A percentile compares a stretch with the other conserved stretches of the same genome.
These are phyloP conservation scores for Flaveria sonorensis DNA, from an alignment of 129 eudicot genomes.

Conservation along the genomic window DNA sequence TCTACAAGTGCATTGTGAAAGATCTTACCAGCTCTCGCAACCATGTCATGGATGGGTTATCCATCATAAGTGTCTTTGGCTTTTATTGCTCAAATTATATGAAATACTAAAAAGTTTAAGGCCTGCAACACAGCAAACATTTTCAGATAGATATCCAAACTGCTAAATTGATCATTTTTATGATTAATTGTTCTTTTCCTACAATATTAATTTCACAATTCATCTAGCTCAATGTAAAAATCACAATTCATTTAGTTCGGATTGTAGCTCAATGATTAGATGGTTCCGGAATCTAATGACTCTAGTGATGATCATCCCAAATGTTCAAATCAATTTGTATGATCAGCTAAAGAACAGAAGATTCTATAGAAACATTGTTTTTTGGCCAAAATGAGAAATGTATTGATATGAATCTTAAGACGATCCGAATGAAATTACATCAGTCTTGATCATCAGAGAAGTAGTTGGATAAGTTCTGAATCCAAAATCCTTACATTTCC, in stretches of 20 bases:
- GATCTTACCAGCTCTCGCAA: constrained; percentile 28
- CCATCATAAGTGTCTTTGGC: constrained; percentile 16
- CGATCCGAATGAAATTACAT: neutral
- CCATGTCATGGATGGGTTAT: constrained; percentile 31
- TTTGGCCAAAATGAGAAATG: neutral
- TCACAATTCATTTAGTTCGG: no score
- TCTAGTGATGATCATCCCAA: neutral
- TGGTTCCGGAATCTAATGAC: neutral
- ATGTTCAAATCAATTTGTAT: neutral
- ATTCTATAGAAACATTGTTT: neutral
- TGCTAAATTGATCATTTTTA: neutral
- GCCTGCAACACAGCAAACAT: neutral
- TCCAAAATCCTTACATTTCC: no score
- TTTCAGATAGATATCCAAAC: neutral
- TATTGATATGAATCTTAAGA: neutral
- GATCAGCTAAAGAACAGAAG: neutral
- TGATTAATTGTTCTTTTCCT: neutral
- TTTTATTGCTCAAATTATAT: neutral
- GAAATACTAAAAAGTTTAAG: no score
- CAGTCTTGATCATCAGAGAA: no score
- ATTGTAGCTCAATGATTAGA: neutral
- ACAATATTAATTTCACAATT: neutral
- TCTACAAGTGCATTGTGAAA: neutral
- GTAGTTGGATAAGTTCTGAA: no score
- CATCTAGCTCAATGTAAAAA: no score